phyloP scores from a whole-genome alignment of 2,329 filamentous ascomycete species.

The Botrytis medusae region DNA sequence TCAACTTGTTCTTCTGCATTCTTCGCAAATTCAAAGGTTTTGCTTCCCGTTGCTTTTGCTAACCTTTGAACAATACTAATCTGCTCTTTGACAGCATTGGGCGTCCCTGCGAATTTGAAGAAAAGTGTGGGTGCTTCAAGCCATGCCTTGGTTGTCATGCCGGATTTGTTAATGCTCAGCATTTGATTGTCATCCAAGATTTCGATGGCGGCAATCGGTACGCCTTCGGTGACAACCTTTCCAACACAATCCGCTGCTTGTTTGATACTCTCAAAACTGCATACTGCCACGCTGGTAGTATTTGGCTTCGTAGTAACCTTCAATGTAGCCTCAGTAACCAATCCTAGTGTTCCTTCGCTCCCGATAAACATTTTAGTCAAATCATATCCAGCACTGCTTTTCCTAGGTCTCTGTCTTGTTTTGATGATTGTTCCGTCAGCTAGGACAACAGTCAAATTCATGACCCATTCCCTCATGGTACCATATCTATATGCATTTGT shows the following conservation, averaged over 20 bases:
- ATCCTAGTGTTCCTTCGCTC: slow-evolving; percentile 84
- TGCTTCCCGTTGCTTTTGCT: slow-evolving; percentile 60
- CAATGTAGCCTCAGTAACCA: slow-evolving; percentile 87
- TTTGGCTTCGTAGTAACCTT: slow-evolving; percentile 82
- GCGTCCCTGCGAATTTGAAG: slow-evolving; percentile 79
- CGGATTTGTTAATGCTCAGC: slow-evolving; percentile 64
- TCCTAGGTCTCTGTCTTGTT: slow-evolving; percentile 82
- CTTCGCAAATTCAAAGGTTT: slow-evolving; percentile 75
- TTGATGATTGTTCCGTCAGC: slow-evolving; percentile 89
- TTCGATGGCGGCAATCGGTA: slow-evolving; percentile 88
- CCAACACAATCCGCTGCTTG: slow-evolving; percentile 63
- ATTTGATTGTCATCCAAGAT: slow-evolving; percentile 93
- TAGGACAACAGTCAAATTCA: slow-evolving; percentile 81
- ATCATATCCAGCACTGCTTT: slow-evolving; percentile 90
- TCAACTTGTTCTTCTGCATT: slow-evolving; percentile 69
- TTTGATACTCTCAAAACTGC: slow-evolving; percentile 54
- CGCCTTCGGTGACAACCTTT: slow-evolving; percentile 74
- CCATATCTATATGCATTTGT: slow-evolving; percentile 92
- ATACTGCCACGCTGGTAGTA: slow-evolving; percentile 76
- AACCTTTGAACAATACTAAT: slow-evolving; percentile 65
- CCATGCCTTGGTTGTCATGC: slow-evolving; percentile 67
- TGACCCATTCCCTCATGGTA: slow-evolving; percentile 93
- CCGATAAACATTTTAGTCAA: slow-evolving; percentile 87
- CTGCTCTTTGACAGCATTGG: slow-evolving; percentile 73
- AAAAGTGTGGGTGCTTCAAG: slow-evolving; percentile 73